Conservation (phyloP, 495 filamentous ascomycete genomes). For the Aspergillus panamensis region DNA sequence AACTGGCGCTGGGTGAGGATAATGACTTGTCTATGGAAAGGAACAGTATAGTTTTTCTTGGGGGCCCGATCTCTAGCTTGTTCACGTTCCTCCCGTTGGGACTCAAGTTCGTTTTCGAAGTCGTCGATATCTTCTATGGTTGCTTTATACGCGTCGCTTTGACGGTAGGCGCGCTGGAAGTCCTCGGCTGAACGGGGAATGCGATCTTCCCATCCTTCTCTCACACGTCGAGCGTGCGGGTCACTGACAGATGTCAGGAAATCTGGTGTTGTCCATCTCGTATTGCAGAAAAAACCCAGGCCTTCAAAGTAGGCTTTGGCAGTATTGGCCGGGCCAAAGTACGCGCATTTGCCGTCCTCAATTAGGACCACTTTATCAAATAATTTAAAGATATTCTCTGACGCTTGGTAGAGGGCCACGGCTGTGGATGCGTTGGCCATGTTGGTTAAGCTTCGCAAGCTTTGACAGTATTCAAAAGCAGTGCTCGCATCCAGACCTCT, state of each 20-base stretch:
- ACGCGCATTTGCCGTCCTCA: conserved; percentile 62
- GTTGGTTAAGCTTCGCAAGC: conserved; percentile 58
- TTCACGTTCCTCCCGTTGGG: conserved; percentile 45
- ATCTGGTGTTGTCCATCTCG: conserved; percentile 64
- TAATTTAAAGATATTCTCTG: conserved; percentile 62
- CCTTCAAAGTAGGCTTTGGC: conserved; percentile 61
- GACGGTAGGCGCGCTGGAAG: conserved; percentile 52
- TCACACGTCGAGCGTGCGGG: conserved; percentile 55
- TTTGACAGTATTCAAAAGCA: conserved; percentile 63
- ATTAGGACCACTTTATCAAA: conserved; percentile 72
- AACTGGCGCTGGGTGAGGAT: conserved; percentile 67
- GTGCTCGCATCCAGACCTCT: conserved; percentile 66
- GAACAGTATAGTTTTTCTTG: conserved; percentile 60
- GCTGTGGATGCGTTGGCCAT: conserved; percentile 57
- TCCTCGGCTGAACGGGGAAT: conserved; percentile 59
- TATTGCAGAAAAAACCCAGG: conserved; percentile 59
- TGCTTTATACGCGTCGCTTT: conserved; percentile 39
- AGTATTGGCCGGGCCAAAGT: conserved; percentile 56
- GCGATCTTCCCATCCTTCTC: conserved; percentile 54
- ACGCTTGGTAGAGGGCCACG: conserved; percentile 70
- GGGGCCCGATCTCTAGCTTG: conserved; percentile 43
- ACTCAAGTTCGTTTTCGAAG: conserved; percentile 51
- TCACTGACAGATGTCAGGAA: conserved; percentile 68
- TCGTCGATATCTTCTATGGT: conserved; percentile 42
- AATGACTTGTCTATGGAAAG: conserved; percentile 63